Conservation (phyloP, 139 green algal genomes). For the Auxenochlorella protothecoides region DNA sequence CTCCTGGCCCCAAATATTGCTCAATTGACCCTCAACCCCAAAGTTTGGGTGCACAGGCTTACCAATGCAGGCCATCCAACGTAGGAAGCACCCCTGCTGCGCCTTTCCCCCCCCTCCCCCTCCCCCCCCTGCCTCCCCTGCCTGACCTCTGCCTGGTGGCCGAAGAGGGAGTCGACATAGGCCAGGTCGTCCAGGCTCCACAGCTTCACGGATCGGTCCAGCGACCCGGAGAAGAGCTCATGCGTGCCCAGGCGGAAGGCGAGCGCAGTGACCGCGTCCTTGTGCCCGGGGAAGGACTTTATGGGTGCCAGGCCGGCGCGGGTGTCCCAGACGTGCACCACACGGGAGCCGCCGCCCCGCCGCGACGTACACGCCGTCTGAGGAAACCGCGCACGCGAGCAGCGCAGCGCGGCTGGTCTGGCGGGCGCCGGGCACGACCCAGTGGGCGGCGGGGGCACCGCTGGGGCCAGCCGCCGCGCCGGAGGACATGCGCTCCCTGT, state of each 20-base stretch:
- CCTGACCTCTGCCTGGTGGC: conserved; percentile 53
- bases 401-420: conserved; percentile 26
- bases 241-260: conserved; percentile 73
- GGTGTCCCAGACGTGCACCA: conserved; percentile 81
- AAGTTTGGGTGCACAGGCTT: too few species aligned
- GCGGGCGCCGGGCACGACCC: conserved; percentile 11
- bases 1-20: too few species aligned
- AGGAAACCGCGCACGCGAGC: conserved; percentile 54
- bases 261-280: conserved; percentile 60
- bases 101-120: too few species aligned
- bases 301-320: conserved; percentile 20
- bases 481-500: neutral
- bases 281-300: conserved; percentile 54
- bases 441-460: conserved; percentile 5
- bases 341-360: conserved; percentile 65
- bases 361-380: conserved; percentile 61
- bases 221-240: conserved; percentile 61
- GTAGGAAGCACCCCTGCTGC: too few species aligned
- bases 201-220: conserved; percentile 80
- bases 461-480: neutral
- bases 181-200: conserved; percentile 87
- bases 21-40: too few species aligned
- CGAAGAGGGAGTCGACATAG: conserved; percentile 94
- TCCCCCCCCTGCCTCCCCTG: neutral
- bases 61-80: too few species aligned